Conservation (phyloP, 345 rosid species). For the Leavenworthia alabamica region DNA sequence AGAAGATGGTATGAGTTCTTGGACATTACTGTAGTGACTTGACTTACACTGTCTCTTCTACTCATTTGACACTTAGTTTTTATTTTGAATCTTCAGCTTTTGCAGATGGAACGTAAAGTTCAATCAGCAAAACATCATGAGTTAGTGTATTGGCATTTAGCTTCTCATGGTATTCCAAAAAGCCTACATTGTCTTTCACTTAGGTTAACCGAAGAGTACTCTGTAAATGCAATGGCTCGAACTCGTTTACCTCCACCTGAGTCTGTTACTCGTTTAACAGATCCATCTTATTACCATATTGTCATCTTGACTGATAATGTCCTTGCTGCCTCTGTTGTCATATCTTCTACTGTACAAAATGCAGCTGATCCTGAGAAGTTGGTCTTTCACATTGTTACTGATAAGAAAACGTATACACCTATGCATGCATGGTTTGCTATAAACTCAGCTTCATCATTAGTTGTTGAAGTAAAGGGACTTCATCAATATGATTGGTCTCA, state of each 20-base stretch:
- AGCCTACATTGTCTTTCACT: conserved; percentile 81
- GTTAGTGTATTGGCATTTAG: conserved; percentile 80
- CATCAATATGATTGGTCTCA: conserved; percentile 89
- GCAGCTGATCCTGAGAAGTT: conserved; percentile 59
- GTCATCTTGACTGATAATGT: conserved; percentile 82
- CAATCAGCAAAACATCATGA: conserved; percentile 71
- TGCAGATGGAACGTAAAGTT: conserved; percentile 65
- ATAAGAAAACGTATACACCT: conserved; percentile 82
- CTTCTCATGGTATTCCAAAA: conserved; percentile 82
- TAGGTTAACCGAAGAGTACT: conserved; percentile 78
- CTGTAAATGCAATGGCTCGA: conserved; percentile 75
- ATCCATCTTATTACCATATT: conserved; percentile 64
- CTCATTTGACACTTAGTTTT: not conserved
- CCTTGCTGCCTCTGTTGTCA: conserved; percentile 83
- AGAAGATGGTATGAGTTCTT: conserved; percentile 52
- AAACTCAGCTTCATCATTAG: conserved; percentile 54
- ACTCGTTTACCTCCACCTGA: conserved; percentile 75
- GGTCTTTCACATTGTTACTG: conserved; percentile 86
- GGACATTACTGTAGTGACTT: not conserved
- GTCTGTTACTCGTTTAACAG: conserved; percentile 55
- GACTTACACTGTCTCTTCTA: not conserved
- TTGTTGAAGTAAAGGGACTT: conserved; percentile 87
- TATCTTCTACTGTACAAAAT: conserved; percentile 62
- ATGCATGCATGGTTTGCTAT: conserved; percentile 98
- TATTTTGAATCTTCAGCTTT: conserved; percentile 44